phyloP scores from a whole-genome alignment of 768 basidiomycete species.

The Pleurotus giganteus region DNA sequence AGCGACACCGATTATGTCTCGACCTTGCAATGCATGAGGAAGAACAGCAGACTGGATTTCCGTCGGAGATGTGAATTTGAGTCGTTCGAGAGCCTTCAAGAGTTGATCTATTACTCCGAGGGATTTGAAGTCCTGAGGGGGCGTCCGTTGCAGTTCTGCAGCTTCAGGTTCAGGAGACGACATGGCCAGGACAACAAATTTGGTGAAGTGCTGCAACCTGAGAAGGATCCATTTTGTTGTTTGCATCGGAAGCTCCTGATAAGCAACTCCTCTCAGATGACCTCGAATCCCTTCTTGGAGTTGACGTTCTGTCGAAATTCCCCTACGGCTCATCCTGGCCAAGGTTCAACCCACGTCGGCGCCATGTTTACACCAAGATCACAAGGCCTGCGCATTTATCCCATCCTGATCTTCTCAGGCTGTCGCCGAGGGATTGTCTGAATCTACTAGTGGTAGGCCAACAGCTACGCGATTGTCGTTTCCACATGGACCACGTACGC shows the following conservation, averaged over 20 bases:
- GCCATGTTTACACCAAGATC: not conserved
- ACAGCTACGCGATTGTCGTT: slow-evolving; percentile 7
- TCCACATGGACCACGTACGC: slow-evolving; percentile 7
- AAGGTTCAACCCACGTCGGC: not conserved
- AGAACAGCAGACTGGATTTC: slow-evolving; percentile 86
- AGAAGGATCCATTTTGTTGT: not conserved
- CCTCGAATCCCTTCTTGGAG: slow-evolving; percentile 6
- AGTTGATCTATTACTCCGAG: slow-evolving; percentile 90
- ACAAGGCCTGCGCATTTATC: slow-evolving; percentile 1
- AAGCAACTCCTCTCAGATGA: not conserved
- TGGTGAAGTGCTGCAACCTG: not conserved
- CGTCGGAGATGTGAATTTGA: slow-evolving; percentile 84
- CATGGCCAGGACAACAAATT: slow-evolving; percentile 4
- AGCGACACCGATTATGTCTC: slow-evolving; percentile 98
- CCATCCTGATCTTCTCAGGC: slow-evolving; percentile 4
- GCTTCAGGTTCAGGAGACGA: slow-evolving; percentile 3
- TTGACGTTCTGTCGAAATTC: not conserved
- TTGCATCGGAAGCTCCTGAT: not conserved
- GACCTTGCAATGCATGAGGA: slow-evolving; percentile 85
- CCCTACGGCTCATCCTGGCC: slow-evolving; percentile 2
- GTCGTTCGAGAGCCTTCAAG: slow-evolving; percentile 76
- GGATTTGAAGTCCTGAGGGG: slow-evolving; percentile 63
- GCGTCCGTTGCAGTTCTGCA: slow-evolving; percentile 32
- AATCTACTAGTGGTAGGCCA: not conserved
- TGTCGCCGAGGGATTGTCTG: slow-evolving; percentile 5